Percentiles rank a stretch among this genome's conserved stretches.
Evolutionary conservation across 179 eudicot genomes (phyloP).

Genomic region (Silene noctiflora): DNA sequence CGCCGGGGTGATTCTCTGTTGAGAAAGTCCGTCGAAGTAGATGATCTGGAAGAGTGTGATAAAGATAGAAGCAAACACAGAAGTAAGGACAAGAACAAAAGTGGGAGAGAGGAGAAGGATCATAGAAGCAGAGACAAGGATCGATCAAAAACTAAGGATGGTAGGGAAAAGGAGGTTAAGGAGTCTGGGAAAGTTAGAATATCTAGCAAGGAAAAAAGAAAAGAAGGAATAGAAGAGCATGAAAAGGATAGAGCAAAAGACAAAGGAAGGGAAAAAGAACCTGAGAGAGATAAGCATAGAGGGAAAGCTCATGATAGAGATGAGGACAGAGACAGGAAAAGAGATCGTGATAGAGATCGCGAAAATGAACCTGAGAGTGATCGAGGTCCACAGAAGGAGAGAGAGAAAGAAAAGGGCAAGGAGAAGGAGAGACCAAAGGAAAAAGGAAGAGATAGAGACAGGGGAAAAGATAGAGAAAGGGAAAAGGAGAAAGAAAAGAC

Average conservation of each 20-base stretch:
- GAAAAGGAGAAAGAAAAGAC: constrained; percentile 54
- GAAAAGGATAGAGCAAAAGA: constrained; percentile 55
- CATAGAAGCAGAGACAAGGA: constrained; percentile 60
- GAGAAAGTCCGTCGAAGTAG: constrained; percentile 41
- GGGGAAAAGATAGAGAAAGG: constrained; percentile 20
- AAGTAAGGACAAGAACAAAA: constrained; percentile 69
- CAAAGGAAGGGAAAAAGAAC: constrained; percentile 42
- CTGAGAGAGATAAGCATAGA: constrained; percentile 44
- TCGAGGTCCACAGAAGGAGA: constrained; percentile 42
- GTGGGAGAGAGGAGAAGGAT: constrained; percentile 75
- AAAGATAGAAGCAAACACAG: constrained; percentile 51
- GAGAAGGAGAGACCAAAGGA: constrained; percentile 38
- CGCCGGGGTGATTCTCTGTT: constrained; percentile 42
- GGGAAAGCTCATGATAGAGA: constrained; percentile 39
- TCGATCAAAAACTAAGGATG: constrained; percentile 43
- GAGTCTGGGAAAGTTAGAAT: constrained; percentile 43
- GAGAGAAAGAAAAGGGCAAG: constrained; percentile 38
- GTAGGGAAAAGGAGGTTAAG: constrained; percentile 39
- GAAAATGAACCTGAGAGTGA: constrained; percentile 39
- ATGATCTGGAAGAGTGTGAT: constrained; percentile 41
- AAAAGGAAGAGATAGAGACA: constrained; percentile 26
- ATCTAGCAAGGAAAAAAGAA: constrained; percentile 48
- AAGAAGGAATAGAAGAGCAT: constrained; percentile 50
- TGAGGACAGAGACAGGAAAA: constrained; percentile 43
- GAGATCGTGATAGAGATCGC: constrained; percentile 37